These are phyloP conservation scores for Drechslerella coelobrocha DNA, from an alignment of 2,329 filamentous ascomycete species.

Conservation along the genomic window DNA sequence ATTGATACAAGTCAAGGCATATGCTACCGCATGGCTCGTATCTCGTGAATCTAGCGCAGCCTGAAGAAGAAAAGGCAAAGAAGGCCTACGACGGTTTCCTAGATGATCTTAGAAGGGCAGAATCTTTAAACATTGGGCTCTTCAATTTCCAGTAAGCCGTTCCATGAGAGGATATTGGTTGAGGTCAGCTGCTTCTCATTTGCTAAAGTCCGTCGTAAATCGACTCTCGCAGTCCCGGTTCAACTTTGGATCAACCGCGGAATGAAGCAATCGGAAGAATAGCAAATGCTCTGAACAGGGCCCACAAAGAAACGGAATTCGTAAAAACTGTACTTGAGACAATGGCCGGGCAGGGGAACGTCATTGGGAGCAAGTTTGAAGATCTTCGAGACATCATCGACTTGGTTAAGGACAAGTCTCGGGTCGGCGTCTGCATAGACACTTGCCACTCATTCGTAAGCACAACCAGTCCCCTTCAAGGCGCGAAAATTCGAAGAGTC, in stretches of 20 bases:
- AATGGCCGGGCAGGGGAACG: constrained; percentile 89
- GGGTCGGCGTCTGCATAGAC: constrained; percentile 93
- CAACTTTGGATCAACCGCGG: constrained; percentile 72
- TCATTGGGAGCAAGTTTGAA: constrained; percentile 78
- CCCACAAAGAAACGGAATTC: constrained; percentile 75
- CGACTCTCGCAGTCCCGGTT: constrained; percentile 69
- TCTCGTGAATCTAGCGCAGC: constrained; percentile 91
- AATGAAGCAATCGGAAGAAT: constrained; percentile 77
- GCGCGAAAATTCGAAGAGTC: background rate
- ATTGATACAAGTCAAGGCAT: constrained; percentile 62
- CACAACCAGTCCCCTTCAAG: background rate
- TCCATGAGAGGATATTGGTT: background rate
- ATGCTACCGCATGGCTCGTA: constrained; percentile 94
- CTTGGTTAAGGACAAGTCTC: constrained; percentile 76
- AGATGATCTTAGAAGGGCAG: constrained; percentile 85
- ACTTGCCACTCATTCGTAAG: constrained; percentile 88
- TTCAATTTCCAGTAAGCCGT: constrained; percentile 86
- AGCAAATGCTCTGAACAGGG: constrained; percentile 79
- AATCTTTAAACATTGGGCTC: constrained; percentile 81
- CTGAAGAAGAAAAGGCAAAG: constrained; percentile 76
- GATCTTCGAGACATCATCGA: constrained; percentile 86
- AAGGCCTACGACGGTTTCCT: constrained; percentile 87
- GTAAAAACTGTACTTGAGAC: constrained; percentile 91
- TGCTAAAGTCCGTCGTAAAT: constrained; percentile 13
- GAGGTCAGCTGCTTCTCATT: background rate